Evolutionary conservation across 768 basidiomycete species (phyloP).

Genomic region (Guyanaporus albipodus): DNA sequence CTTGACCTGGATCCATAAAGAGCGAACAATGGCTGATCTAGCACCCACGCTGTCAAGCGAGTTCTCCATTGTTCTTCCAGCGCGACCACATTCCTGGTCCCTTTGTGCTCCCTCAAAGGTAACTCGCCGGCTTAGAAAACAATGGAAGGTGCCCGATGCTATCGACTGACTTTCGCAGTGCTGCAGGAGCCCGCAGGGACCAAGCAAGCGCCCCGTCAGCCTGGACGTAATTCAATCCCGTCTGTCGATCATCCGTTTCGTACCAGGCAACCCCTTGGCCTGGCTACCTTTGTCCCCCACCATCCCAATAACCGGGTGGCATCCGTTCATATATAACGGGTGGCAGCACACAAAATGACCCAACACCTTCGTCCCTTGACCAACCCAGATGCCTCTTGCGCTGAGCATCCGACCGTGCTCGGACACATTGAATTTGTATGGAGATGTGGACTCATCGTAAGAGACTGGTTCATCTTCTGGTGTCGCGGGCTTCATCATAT

Average conservation of each 20-base stretch:
- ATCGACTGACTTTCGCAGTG: not conserved
- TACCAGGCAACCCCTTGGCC: constrained; percentile 4
- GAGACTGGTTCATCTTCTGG: constrained; percentile 22
- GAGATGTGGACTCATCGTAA: constrained; percentile 61
- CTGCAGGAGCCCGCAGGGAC: not conserved
- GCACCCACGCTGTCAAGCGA: constrained; percentile 12
- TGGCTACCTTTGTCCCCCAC: constrained; percentile 29
- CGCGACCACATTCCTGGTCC: constrained; percentile 11
- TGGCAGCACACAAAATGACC: not conserved
- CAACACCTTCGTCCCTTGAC: constrained; percentile 10
- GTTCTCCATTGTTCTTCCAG: constrained; percentile 30
- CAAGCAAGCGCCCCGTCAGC: not conserved
- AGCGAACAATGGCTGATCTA: constrained; percentile 15
- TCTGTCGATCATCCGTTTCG: constrained; percentile 3
- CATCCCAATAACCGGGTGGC: constrained; percentile 27
- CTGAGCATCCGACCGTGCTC: constrained; percentile 60
- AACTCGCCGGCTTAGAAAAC: constrained; percentile 22
- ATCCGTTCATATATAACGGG: constrained; percentile 25
- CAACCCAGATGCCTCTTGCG: constrained; percentile 57
- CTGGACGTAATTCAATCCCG: constrained; percentile 2
- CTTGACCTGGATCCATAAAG: not conserved
- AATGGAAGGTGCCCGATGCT: constrained; percentile 17
- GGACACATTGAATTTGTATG: constrained; percentile 62
- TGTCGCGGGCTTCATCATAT: constrained; percentile 4
- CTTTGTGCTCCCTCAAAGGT: constrained; percentile 31